Percentiles rank a stretch among this genome's conserved stretches.
Conservation (phyloP, 352 stramenopile species). For the Globisporangium canariense region DNA sequence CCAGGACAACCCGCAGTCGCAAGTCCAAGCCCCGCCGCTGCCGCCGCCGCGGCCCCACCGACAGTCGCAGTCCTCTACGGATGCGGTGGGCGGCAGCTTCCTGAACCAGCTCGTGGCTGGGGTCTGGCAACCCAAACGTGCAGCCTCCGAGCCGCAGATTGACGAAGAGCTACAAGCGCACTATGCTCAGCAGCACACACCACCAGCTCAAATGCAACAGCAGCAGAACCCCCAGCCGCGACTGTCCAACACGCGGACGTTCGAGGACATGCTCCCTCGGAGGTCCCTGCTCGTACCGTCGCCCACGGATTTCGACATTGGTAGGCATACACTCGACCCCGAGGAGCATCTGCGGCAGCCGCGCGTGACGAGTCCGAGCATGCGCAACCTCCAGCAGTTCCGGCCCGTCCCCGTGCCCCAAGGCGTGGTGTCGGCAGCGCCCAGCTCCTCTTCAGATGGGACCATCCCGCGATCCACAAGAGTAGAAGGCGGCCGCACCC, state of each 20-base stretch:
- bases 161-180: constrained; percentile 1
- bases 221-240: background rate
- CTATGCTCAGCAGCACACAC: background rate
- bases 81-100: constrained; percentile 1
- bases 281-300: constrained; percentile 28
- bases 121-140: background rate
- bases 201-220: background rate
- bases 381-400: constrained; percentile 30
- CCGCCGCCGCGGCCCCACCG: background rate
- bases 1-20: background rate
- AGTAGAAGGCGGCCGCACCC: constrained; percentile 9
- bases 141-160: background rate
- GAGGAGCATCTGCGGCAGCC: constrained; percentile 16
- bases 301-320: constrained; percentile 15
- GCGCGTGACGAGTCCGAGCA: constrained; percentile 27
- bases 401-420: constrained; percentile 21
- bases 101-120: constrained; percentile 6
- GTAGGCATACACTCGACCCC: constrained; percentile 26
- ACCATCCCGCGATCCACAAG: background rate
- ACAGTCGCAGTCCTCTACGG: constrained; percentile 1
- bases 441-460: background rate
- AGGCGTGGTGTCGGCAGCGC: background rate
- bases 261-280: constrained; percentile 27
- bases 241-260: constrained; percentile 16
- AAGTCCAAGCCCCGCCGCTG: background rate